Conservation (phyloP, 495 filamentous ascomycete species). For the Parachaetomium inaequale region DNA sequence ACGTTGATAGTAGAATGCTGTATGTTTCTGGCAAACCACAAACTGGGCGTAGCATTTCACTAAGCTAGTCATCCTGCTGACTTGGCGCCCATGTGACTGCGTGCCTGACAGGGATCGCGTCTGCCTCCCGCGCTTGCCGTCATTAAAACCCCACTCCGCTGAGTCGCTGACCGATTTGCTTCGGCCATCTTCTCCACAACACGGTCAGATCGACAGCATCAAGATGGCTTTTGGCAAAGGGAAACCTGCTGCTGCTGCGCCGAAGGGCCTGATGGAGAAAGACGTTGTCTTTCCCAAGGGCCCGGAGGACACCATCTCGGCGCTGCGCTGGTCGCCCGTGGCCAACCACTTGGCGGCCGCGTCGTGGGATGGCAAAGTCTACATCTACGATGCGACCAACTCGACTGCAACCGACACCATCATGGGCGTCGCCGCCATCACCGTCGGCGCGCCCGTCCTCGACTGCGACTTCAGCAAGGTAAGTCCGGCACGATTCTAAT, state of each 20-base stretch:
- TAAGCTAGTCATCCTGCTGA: neutral
- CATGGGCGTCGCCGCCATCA: conserved; percentile 72
- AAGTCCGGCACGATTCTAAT: conserved; percentile 35
- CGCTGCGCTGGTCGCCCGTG: conserved; percentile 74
- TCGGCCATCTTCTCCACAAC: neutral
- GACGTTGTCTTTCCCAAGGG: conserved; percentile 68
- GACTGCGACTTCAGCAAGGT: conserved; percentile 82
- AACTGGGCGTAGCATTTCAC: too few relatives aligned
- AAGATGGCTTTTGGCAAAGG: conserved; percentile 13
- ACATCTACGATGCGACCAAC: conserved; percentile 81
- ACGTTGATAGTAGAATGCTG: too few relatives aligned
- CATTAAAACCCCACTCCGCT: neutral
- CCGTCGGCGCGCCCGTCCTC: conserved; percentile 72
- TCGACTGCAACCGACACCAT: conserved; percentile 53
- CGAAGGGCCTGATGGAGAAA: conserved; percentile 67
- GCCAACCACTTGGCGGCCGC: conserved; percentile 77
- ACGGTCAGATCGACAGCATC: neutral
- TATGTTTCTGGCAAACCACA: too few relatives aligned
- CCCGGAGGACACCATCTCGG: conserved; percentile 82
- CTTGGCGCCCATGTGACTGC: neutral
- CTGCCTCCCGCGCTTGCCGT: neutral
- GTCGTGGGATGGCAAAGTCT: conserved; percentile 91
- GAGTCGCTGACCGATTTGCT: neutral
- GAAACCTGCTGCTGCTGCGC: conserved; percentile 44
- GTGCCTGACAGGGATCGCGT: neutral